Conservation (phyloP, 768 basidiomycete species). For the Macrocybe gigantea region DNA sequence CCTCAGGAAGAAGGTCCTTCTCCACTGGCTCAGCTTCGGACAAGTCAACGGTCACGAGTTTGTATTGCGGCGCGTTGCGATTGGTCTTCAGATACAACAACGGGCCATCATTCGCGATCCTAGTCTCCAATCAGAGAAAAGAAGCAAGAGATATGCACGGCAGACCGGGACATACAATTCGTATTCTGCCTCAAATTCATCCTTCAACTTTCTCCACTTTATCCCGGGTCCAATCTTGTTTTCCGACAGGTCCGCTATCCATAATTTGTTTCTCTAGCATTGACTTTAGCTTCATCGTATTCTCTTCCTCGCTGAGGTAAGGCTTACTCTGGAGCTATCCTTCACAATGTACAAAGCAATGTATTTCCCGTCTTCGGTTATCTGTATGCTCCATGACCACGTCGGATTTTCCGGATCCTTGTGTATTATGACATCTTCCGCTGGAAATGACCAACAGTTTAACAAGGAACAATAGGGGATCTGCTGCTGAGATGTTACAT, state of each 20-base stretch:
- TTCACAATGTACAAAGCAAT: slow-evolving; percentile 45
- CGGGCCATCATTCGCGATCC: slow-evolving; percentile 60
- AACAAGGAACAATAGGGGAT: slow-evolving; percentile 1
- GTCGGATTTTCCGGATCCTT: slow-evolving; percentile 59
- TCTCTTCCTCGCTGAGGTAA: background rate
- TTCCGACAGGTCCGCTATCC: slow-evolving; percentile 63
- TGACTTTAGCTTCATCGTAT: background rate
- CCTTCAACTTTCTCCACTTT: slow-evolving; percentile 65
- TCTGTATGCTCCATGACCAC: slow-evolving; percentile 53
- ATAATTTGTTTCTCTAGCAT: slow-evolving; percentile 62
- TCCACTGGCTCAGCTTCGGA: slow-evolving; percentile 39
- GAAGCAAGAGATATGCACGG: background rate
- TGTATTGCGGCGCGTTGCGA: slow-evolving; percentile 58
- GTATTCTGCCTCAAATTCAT: slow-evolving; percentile 66
- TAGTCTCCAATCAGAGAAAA: slow-evolving; percentile 19
- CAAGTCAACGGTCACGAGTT: slow-evolving; percentile 60
- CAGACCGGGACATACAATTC: slow-evolving; percentile 40
- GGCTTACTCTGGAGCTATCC: slow-evolving; percentile 57
- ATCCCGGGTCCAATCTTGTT: slow-evolving; percentile 58
- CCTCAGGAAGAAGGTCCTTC: slow-evolving; percentile 65
- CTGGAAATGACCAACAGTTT: slow-evolving; percentile 22
- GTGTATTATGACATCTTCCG: slow-evolving; percentile 62
- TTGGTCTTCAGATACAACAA: slow-evolving; percentile 64
- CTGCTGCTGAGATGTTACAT: slow-evolving; percentile 30
- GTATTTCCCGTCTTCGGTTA: slow-evolving; percentile 66